Evolutionary conservation across 176 grass and related monocot genomes (phyloP).

Genomic region (Poa pratensis): DNA sequence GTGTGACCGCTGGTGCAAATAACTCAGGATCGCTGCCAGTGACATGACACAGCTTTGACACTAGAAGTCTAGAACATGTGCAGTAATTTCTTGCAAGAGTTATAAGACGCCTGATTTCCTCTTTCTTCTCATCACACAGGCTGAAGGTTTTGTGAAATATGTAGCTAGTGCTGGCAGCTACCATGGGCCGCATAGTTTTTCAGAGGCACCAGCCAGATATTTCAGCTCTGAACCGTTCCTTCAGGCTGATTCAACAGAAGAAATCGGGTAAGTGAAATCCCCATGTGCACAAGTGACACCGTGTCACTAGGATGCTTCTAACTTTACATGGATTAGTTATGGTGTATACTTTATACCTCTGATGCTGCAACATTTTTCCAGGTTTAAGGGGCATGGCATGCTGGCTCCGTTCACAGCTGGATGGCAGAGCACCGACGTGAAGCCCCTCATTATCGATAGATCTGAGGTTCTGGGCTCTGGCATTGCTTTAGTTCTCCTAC

Average conservation of each 20-base stretch:
- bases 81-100: background rate
- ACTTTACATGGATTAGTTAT: background rate
- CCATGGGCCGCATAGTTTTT: constrained; percentile 35
- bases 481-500: background rate
- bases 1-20: no score
- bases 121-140: constrained; percentile 22
- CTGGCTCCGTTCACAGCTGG: constrained; percentile 97
- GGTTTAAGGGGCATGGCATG: constrained; percentile 94
- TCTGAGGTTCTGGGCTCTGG: constrained; percentile 59
- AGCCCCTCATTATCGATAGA: constrained; percentile 86
- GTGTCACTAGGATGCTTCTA: constrained; percentile 1
- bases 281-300: background rate
- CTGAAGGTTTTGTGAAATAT: constrained; percentile 47
- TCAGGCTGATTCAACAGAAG: constrained; percentile 49
- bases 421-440: constrained; percentile 84
- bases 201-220: constrained; percentile 50
- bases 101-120: background rate
- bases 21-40: no score
- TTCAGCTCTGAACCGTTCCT: constrained; percentile 71
- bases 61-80: background rate
- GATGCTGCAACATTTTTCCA: constrained; percentile 31
- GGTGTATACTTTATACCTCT: background rate
- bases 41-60: background rate
- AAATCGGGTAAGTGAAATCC: constrained; percentile 63
- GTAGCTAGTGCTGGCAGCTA: constrained; percentile 41